phyloP scores from a whole-genome alignment of 148 eudicot species.

The Cornus suecica region DNA sequence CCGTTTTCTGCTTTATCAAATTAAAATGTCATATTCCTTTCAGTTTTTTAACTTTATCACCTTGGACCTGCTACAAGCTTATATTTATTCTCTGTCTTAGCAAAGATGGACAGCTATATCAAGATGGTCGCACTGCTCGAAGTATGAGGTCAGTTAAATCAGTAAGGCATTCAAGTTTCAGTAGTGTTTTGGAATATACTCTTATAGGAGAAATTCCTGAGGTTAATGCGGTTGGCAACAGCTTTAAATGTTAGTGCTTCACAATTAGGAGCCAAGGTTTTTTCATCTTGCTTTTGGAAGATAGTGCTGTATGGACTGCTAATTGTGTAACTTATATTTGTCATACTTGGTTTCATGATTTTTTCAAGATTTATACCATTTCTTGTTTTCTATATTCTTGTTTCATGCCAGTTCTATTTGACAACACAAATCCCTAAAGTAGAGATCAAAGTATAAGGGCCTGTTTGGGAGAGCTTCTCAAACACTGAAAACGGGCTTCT shows the following conservation, averaged over 20 bases:
- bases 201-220: not conserved
- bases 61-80: slow-evolving; percentile 3
- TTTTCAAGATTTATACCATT: not conserved
- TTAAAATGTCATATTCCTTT: no score
- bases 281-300: not conserved
- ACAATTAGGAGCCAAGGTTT: not conserved
- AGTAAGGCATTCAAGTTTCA: not conserved
- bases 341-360: not conserved
- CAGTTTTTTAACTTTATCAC: no score
- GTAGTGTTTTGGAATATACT: not conserved
- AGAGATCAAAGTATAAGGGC: not conserved
- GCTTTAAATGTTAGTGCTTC: not conserved
- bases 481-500: no score
- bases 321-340: not conserved
- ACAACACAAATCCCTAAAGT: not conserved
- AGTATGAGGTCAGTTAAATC: slow-evolving; percentile 56
- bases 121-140: slow-evolving; percentile 70
- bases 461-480: no score
- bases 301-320: not conserved
- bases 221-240: not conserved
- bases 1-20: no score
- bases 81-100: not conserved
- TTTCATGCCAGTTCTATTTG: not conserved
- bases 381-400: no score
- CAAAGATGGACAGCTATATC: slow-evolving; percentile 63